Evolutionary conservation across 2,329 filamentous ascomycete genomes (phyloP), one percentile per base, ranked within the genome.

Genomic region (Dichotomopilus funicola): DNA sequence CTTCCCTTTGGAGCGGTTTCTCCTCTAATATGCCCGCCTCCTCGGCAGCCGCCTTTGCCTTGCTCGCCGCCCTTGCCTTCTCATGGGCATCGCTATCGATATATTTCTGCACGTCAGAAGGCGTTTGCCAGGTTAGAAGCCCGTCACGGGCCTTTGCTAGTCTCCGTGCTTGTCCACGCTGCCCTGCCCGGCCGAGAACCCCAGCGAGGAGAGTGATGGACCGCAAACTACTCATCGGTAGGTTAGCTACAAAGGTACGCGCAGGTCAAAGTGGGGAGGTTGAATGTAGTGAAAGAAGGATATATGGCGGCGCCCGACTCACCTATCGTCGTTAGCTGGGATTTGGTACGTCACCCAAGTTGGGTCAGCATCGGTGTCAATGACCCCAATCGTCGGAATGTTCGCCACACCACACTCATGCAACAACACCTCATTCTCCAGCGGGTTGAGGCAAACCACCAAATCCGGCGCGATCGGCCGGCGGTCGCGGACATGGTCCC

Each of bases 281-380:
- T 38, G 6, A 6, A 6, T 13, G 12, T 42, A 12, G 12, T n/a
- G 6, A 42, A 42, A 6, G 13, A 42, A 42, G 40, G 13, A 42
- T 3, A 42, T 5, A 11, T 6, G 13, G 40, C 11, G 9, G 7
- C 40, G 10, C 6, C 40, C 12, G 7, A 52, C 78, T 67, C 70
- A 89, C 87, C 86, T 91, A 78, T 99, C 94, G 68, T 99, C 94
- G 70, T 99, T 99, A 50, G 90, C 90, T 1, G 94, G 94, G 63
- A 99, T 96, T 11, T 89, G 88, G 69, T 99, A 99, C 4, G 94
- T 97, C 50, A 97, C 91, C 83, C 89, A 92, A 0, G 89, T 89
- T 0, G 94, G 89, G 71, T 97, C 88, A 2, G 85, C 86, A 71
- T 99, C 88, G 1, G 94, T 97, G 71, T 99, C 94, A 63, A 97